phyloP scores from a whole-genome alignment of 2,329 filamentous ascomycete species.

The Falciphora oryzae region DNA sequence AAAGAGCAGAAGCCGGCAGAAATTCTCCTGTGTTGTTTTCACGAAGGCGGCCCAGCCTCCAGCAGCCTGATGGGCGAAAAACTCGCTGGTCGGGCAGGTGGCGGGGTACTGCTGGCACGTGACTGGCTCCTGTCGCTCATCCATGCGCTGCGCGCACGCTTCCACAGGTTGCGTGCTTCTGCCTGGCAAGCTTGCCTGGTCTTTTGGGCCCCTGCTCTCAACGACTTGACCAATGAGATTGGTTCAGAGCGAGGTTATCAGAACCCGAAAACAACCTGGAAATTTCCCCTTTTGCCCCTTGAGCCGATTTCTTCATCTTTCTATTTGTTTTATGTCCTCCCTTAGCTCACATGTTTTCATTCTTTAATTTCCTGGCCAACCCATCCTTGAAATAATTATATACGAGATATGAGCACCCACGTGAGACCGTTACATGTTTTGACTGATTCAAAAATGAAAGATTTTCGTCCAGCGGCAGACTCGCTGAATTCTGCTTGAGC shows the following conservation, averaged over 20 bases:
- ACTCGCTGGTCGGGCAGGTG: slow-evolving; percentile 7
- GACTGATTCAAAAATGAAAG: too few relatives aligned
- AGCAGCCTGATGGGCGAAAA: slow-evolving; percentile 9
- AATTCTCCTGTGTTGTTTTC: slow-evolving; percentile 4
- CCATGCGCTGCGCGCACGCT: background rate
- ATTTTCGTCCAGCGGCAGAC: too few relatives aligned
- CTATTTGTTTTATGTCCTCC: too few relatives aligned
- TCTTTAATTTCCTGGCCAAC: too few relatives aligned
- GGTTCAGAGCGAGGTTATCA: background rate
- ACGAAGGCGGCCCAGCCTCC: slow-evolving; percentile 5
- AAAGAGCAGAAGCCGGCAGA: background rate
- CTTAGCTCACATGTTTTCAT: too few relatives aligned
- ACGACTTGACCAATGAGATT: background rate
- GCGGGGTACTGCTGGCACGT: slow-evolving; percentile 7
- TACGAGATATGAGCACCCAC: too few relatives aligned
- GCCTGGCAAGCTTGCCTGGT: background rate
- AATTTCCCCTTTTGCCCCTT: background rate
- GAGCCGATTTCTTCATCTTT: background rate
- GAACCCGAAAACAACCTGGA: background rate
- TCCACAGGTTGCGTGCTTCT: background rate
- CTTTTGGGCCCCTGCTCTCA: background rate
- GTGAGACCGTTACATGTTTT: too few relatives aligned
- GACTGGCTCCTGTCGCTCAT: background rate
- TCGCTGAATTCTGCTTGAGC: too few relatives aligned
- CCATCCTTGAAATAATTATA: too few relatives aligned